Conservation (phyloP, 2,329 filamentous ascomycete genomes). For the Hypoxylon sp. region DNA sequence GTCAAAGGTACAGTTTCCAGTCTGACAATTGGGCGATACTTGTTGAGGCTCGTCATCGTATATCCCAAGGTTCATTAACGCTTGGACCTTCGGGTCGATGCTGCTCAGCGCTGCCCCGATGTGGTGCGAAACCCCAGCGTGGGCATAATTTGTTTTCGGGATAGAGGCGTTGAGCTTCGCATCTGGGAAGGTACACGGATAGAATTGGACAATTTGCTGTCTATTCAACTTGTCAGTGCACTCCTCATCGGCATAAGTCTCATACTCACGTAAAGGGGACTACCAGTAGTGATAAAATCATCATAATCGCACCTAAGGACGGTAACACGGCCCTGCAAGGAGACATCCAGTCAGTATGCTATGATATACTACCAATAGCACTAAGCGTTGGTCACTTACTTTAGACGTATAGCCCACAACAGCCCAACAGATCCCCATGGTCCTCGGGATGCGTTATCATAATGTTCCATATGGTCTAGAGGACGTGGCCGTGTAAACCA, state of each 20-base stretch:
- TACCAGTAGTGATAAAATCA: slow-evolving; percentile 23
- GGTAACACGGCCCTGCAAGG: slow-evolving; percentile 17
- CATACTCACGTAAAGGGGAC: slow-evolving; percentile 26
- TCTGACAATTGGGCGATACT: slow-evolving; percentile 8
- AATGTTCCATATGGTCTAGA: slow-evolving; percentile 25
- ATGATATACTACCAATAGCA: background rate
- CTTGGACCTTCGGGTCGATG: slow-evolving; percentile 8
- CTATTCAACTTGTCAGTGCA: background rate
- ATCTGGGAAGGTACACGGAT: slow-evolving; percentile 20
- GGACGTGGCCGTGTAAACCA: slow-evolving; percentile 26
- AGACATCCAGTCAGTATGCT: background rate
- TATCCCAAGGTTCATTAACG: slow-evolving; percentile 20
- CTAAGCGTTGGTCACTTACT: slow-evolving; percentile 1
- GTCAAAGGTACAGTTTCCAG: slow-evolving; percentile 29
- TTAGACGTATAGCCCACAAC: slow-evolving; percentile 20
- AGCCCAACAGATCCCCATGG: slow-evolving; percentile 23
- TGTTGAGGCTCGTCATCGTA: slow-evolving; percentile 15
- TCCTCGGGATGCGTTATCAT: slow-evolving; percentile 28
- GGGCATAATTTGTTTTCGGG: slow-evolving; percentile 19
- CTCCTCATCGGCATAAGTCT: background rate
- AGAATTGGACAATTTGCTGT: slow-evolving; percentile 24
- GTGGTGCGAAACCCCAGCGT: slow-evolving; percentile 10
- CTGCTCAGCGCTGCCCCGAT: slow-evolving; percentile 1
- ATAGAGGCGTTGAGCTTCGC: slow-evolving; percentile 15
- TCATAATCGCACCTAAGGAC: slow-evolving; percentile 19